Percentiles rank a stretch among this genome's conserved stretches.
Conservation (phyloP, 352 stramenopile genomes). For the Blastocystis sp. region DNA sequence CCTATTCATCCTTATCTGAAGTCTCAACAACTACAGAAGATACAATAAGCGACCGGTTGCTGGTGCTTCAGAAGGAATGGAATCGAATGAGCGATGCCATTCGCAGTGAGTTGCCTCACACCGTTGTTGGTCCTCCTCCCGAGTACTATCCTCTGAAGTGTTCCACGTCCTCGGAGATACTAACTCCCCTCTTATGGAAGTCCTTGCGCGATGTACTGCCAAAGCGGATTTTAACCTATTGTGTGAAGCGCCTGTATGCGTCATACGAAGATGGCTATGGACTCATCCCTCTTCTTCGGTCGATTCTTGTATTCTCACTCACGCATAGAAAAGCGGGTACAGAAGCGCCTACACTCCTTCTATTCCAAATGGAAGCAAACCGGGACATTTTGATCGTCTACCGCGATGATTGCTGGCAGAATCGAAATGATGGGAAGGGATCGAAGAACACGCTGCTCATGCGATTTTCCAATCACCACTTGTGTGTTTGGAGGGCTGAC, state of each 20-base stretch:
- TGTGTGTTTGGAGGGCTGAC: neutral
- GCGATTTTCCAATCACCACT: neutral
- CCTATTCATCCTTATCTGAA: too few relatives aligned
- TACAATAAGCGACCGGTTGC: too few relatives aligned
- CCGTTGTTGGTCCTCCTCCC: too few relatives aligned
- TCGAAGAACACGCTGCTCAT: neutral
- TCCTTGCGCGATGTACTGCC: neutral
- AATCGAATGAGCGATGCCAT: too few relatives aligned
- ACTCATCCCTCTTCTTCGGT: conserved; percentile 6
- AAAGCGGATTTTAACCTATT: neutral
- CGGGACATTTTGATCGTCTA: neutral
- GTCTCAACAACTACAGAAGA: too few relatives aligned
- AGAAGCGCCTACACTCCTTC: neutral
- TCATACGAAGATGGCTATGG: conserved; percentile 17
- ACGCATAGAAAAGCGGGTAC: neutral
- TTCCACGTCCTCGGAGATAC: neutral
- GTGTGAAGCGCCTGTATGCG: neutral
- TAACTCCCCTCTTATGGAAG: neutral
- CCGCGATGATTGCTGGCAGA: conserved; percentile 13
- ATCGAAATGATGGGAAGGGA: conserved; percentile 22
- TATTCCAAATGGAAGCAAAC: neutral
- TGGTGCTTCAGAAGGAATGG: too few relatives aligned
- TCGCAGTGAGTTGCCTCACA: too few relatives aligned
- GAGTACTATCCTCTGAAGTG: conserved; percentile 16
- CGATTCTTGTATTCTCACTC: too few relatives aligned